phyloP scores from a whole-genome alignment of 306 rosid genomes.

The Myrica gale region DNA sequence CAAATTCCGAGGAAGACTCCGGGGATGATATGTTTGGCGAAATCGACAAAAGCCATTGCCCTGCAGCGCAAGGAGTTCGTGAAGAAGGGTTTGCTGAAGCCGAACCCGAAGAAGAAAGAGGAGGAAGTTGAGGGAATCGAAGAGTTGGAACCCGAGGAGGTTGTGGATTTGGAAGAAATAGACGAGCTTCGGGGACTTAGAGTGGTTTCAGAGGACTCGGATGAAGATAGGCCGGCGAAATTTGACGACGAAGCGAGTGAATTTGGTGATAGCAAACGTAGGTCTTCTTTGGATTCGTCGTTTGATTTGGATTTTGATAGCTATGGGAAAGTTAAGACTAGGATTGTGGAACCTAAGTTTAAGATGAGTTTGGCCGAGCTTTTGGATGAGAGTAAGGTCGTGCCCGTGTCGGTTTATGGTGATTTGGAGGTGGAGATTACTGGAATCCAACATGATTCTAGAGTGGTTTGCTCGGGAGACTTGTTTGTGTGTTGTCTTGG shows the following conservation, averaged over 20 bases:
- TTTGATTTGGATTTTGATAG: slow-evolving; percentile 84
- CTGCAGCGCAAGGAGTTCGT: slow-evolving; percentile 86
- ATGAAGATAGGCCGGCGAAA: slow-evolving; percentile 29
- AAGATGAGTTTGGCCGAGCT: slow-evolving; percentile 84
- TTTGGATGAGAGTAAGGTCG: slow-evolving; percentile 90
- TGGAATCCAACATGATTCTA: slow-evolving; percentile 89
- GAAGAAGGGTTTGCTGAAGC: slow-evolving; percentile 74
- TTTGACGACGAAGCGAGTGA: slow-evolving; percentile 32
- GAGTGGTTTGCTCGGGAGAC: slow-evolving; percentile 65
- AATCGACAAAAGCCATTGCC: slow-evolving; percentile 79
- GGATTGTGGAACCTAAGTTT: slow-evolving; percentile 82
- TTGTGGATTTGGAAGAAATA: slow-evolving; percentile 76
- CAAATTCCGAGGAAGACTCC: slow-evolving; percentile 28
- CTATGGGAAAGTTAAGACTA: slow-evolving; percentile 65
- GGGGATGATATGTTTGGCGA: slow-evolving; percentile 84
- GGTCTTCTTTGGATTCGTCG: slow-evolving; percentile 37
- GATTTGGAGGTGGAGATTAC: slow-evolving; percentile 82
- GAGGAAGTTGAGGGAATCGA: slow-evolving; percentile 27
- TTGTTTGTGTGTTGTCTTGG: slow-evolving; percentile 84
- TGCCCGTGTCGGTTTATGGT: slow-evolving; percentile 80
- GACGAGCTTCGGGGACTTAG: slow-evolving; percentile 59
- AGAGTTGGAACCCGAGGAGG: slow-evolving; percentile 70
- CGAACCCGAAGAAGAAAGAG: slow-evolving; percentile 62
- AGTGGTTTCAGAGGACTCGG: slow-evolving; percentile 32
- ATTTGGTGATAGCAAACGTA: slow-evolving; percentile 25